Conservation (phyloP, 176 grass and related monocot species). For the Canna indica region DNA sequence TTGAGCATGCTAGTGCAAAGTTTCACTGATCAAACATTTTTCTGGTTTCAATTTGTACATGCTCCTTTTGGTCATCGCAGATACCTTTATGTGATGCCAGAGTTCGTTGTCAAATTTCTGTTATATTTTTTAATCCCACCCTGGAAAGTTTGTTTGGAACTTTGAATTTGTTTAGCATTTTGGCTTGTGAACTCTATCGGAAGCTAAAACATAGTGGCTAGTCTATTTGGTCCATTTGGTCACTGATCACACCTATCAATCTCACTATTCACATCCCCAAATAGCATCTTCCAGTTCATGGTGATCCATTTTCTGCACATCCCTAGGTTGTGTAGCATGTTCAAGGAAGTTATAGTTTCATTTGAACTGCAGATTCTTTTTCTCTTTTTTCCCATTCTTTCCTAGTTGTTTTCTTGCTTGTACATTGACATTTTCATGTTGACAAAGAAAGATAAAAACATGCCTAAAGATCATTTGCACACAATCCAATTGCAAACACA, state of each 20-base stretch:
- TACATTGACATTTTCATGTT: neutral
- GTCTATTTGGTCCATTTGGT: too few species aligned
- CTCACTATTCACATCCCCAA: conserved; percentile 21
- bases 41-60: neutral
- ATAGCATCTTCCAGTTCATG: conserved; percentile 30
- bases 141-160: too few species aligned
- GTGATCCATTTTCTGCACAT: conserved; percentile 28
- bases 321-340: conserved; percentile 5
- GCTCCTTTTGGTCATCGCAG: neutral
- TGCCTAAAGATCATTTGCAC: too few species aligned
- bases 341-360: conserved; percentile 44
- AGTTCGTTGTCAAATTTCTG: too few species aligned
- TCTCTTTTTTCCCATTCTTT: neutral
- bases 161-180: too few species aligned
- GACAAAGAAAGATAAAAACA: neutral
- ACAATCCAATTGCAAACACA: too few species aligned
- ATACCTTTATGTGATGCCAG: too few species aligned
- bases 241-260: conserved; percentile 23
- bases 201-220: too few species aligned
- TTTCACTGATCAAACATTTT: conserved; percentile 1
- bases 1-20: conserved; percentile 43
- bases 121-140: too few species aligned
- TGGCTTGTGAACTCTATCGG: neutral
- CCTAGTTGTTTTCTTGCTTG: neutral
- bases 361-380: conserved; percentile 20